phyloP scores from a whole-genome alignment of 75 land plant species.

The Azolla pinnata region DNA sequence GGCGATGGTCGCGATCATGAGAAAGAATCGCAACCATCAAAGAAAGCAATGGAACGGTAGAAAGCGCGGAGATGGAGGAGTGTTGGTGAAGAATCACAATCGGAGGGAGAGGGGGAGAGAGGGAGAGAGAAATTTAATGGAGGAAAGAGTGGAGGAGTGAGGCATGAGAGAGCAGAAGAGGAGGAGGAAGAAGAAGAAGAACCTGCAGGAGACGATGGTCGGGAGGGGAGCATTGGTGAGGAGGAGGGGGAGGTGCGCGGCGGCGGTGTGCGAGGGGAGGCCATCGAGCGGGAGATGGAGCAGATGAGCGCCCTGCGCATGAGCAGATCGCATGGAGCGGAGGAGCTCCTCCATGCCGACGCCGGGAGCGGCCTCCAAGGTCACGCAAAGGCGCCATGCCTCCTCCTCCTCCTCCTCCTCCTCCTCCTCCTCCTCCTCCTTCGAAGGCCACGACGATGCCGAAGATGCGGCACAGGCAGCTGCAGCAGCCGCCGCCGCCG shows the following conservation, averaged over 20 bases:
- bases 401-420: too few relatives aligned
- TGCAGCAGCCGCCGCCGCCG: too few relatives aligned
- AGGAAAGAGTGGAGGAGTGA: background rate
- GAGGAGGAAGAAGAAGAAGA: background rate
- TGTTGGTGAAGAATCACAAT: background rate
- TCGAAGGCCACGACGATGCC: too few relatives aligned
- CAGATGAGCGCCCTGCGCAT: background rate
- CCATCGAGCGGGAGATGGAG: background rate
- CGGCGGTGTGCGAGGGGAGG: background rate
- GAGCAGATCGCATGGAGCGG: background rate
- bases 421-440: too few relatives aligned
- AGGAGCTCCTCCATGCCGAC: background rate
- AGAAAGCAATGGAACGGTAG: background rate
- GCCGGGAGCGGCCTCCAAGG: too few relatives aligned
- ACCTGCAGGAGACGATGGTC: conserved; percentile 3
- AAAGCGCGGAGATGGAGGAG: background rate
- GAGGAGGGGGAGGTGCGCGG: background rate
- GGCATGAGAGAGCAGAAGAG: background rate
- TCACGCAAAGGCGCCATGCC: too few relatives aligned
- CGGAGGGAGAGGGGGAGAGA: background rate
- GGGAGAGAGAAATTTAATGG: conserved; percentile 1
- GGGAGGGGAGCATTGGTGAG: background rate
- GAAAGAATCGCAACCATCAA: background rate
- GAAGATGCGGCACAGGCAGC: too few relatives aligned
- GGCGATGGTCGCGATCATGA: background rate